These are phyloP conservation scores for Pseudoscleropodium purum DNA, from an alignment of 225 moss, liverwort and hornwort species.

Conservation along the genomic window DNA sequence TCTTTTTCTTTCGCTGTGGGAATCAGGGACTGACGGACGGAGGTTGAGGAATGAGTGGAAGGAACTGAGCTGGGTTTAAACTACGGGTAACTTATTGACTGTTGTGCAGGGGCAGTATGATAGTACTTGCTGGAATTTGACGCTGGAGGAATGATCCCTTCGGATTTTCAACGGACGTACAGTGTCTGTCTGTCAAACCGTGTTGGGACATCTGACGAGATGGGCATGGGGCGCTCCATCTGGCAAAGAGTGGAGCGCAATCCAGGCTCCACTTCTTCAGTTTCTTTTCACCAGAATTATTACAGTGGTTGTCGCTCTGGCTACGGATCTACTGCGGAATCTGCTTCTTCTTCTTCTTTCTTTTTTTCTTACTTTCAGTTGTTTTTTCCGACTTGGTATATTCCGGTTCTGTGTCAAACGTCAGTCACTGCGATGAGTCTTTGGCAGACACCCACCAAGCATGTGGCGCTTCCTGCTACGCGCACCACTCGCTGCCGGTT, in stretches of 20 bases:
- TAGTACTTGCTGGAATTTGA: background rate
- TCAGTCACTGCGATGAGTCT: no score
- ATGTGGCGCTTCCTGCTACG: background rate
- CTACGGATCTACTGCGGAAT: background rate
- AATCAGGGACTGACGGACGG: background rate
- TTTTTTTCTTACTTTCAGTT: no score
- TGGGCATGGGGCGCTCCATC: background rate
- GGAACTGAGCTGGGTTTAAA: background rate
- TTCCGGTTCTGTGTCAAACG: background rate
- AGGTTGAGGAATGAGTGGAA: background rate
- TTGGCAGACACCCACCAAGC: background rate
- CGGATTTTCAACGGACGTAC: background rate
- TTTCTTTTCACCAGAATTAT: background rate
- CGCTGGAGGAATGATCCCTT: background rate
- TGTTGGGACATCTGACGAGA: background rate
- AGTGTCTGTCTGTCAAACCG: slow-evolving; percentile 6
- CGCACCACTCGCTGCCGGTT: background rate
- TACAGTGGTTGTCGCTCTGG: background rate
- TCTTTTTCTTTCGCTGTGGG: background rate
- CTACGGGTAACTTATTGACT: background rate
- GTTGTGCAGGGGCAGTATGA: background rate
- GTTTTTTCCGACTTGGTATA: background rate
- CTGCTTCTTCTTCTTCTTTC: background rate
- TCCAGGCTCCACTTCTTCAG: background rate
- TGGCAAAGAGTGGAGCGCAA: slow-evolving; percentile 6